Evolutionary conservation across 192 early-diverging fungal genomes (phyloP).

Genomic region (Coemansia sp.): DNA sequence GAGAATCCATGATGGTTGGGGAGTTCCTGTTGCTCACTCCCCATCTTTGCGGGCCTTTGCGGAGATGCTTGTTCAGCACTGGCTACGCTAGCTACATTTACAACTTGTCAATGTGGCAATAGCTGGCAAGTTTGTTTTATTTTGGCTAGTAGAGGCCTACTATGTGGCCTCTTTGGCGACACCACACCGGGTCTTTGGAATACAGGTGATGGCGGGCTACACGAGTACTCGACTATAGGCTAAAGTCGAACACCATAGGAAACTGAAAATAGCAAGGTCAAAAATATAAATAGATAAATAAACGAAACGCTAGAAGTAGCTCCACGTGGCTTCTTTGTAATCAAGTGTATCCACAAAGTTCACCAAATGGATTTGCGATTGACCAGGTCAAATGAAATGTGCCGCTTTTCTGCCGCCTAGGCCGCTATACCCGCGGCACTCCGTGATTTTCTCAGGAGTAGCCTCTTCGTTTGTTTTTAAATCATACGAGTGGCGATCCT

Average conservation of each 20-base stretch:
- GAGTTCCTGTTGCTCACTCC: background rate
- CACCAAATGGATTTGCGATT: no score
- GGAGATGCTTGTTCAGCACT: background rate
- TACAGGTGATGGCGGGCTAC: no score
- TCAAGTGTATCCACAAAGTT: background rate
- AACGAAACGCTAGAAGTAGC: background rate
- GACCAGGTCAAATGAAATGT: background rate
- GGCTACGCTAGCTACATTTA: background rate
- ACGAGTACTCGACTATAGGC: background rate
- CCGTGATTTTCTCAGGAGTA: background rate
- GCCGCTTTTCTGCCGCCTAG: background rate
- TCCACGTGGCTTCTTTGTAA: background rate
- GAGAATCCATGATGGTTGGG: constrained; percentile 1
- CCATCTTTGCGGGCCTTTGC: background rate
- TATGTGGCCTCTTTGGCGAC: background rate
- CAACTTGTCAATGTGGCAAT: background rate
- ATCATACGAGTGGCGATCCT: background rate
- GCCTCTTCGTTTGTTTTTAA: background rate
- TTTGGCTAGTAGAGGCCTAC: background rate
- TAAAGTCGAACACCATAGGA: background rate
- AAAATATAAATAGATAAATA: background rate
- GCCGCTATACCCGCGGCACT: background rate
- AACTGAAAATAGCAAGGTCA: background rate
- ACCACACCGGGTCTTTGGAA: background rate
- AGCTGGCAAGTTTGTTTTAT: background rate